Conservation (phyloP, 495 filamentous ascomycete genomes). For the Cercophora samala region DNA sequence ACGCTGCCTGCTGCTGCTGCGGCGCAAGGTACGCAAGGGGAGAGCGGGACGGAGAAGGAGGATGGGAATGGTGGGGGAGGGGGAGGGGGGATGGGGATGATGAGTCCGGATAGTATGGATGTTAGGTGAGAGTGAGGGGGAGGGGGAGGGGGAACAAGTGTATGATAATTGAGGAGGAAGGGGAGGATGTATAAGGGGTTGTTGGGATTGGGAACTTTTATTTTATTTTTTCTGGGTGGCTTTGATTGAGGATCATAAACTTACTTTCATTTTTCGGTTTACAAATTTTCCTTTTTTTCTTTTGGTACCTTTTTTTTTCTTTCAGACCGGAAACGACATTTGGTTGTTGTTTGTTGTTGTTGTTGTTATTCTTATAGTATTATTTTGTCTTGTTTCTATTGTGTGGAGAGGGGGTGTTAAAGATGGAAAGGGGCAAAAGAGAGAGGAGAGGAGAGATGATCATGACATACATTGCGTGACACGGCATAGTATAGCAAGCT, state of each 20-base stretch:
- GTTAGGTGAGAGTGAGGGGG: background rate
- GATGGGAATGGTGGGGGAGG: constrained; percentile 44
- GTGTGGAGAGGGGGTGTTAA: background rate
- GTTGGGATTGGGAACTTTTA: too few relatives aligned
- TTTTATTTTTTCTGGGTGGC: background rate
- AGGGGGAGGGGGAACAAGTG: background rate
- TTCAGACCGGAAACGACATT: background rate
- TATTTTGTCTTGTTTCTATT: background rate
- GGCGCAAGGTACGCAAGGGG: too few relatives aligned
- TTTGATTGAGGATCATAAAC: background rate
- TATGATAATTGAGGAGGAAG: background rate
- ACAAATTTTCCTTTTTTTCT: background rate
- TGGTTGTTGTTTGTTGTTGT: too few relatives aligned
- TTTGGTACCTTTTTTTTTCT: constrained; percentile 13
- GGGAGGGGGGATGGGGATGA: constrained; percentile 56
- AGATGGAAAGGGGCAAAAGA: background rate
- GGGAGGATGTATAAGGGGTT: background rate
- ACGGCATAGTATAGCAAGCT: background rate
- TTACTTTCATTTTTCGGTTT: background rate
- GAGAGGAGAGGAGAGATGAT: background rate
- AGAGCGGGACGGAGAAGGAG: constrained; percentile 7
- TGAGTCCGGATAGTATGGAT: constrained; percentile 65
- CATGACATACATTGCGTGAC: background rate
- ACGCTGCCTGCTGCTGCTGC: background rate
- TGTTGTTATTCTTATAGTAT: background rate